Conservation (phyloP, 305 asterid species). For the Vinca major region DNA sequence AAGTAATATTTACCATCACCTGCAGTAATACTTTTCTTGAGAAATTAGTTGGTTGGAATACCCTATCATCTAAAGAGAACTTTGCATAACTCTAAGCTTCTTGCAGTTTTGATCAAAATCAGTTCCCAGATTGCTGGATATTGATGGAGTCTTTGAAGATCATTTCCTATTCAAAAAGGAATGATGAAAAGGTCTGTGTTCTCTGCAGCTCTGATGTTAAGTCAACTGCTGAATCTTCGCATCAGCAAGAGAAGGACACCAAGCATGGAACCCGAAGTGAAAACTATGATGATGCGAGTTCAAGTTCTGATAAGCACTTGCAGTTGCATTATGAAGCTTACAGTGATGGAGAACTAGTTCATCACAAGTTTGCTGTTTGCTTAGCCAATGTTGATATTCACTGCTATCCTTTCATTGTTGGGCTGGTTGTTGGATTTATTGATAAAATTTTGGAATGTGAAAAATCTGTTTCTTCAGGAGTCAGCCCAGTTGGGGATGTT, state of each 20-base stretch:
- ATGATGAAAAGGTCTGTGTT: conserved; percentile 29
- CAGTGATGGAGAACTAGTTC: conserved; percentile 25
- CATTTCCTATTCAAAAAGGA: conserved; percentile 32
- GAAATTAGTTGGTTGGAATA: conserved; percentile 1
- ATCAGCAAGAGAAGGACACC: conserved; percentile 24
- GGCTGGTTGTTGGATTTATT: conserved; percentile 44
- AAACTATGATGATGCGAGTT: conserved; percentile 27
- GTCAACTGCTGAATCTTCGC: conserved; percentile 28
- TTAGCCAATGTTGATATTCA: conserved; percentile 56
- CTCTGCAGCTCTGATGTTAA: conserved; percentile 41
- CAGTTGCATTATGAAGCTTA: conserved; percentile 50
- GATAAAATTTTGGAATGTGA: conserved; percentile 35
- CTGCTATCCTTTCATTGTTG: conserved; percentile 67
- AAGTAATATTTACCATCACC: neutral
- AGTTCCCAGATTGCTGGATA: conserved; percentile 48
- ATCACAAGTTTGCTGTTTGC: conserved; percentile 34
- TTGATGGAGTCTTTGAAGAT: conserved; percentile 47
- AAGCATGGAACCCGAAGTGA: conserved; percentile 27
- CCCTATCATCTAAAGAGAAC: neutral
- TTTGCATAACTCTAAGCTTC: conserved; percentile 15
- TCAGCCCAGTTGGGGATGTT: conserved; percentile 25
- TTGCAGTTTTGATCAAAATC: conserved; percentile 62
- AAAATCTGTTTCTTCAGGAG: conserved; percentile 28
- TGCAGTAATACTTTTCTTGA: neutral
- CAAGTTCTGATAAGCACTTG: conserved; percentile 42